Percentiles rank a stretch among this genome's conserved stretches.
Conservation (phyloP, 164 flowering plant species). For the Liriodendron chinense region DNA sequence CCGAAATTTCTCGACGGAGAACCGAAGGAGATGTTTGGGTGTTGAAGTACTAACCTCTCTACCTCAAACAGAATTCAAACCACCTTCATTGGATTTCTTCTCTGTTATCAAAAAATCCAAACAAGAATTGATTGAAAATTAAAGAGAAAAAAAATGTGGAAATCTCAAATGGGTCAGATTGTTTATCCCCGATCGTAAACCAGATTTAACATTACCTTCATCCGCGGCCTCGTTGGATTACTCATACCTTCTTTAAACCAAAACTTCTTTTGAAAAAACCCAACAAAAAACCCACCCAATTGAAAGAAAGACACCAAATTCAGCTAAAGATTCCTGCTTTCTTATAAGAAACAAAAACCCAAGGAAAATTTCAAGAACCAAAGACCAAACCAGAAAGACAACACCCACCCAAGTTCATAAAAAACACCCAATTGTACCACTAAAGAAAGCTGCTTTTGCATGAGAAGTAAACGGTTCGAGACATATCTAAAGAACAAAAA, state of each 20-base stretch:
- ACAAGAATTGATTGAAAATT: background rate
- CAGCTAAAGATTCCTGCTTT: background rate
- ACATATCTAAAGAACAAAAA: background rate
- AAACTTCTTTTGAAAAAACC: background rate
- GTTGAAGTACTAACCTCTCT: no score
- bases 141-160: background rate
- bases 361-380: background rate
- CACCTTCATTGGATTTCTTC: background rate
- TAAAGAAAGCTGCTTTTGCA: background rate
- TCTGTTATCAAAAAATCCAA: background rate
- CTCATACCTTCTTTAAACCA: constrained; percentile 33
- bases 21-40: background rate
- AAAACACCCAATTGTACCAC: background rate
- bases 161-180: background rate
- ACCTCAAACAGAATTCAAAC: background rate
- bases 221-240: constrained; percentile 55
- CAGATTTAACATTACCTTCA: constrained; percentile 39
- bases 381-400: no score
- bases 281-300: background rate
- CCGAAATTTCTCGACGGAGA: background rate
- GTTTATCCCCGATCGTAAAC: constrained; percentile 67
- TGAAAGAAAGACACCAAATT: constrained; percentile 2
- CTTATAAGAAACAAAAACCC: background rate
- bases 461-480: background rate
- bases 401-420: background rate